These are phyloP conservation scores for Sphagnum fallax DNA, from an alignment of 228 moss, liverwort and hornwort genomes.

Conservation along the genomic window DNA sequence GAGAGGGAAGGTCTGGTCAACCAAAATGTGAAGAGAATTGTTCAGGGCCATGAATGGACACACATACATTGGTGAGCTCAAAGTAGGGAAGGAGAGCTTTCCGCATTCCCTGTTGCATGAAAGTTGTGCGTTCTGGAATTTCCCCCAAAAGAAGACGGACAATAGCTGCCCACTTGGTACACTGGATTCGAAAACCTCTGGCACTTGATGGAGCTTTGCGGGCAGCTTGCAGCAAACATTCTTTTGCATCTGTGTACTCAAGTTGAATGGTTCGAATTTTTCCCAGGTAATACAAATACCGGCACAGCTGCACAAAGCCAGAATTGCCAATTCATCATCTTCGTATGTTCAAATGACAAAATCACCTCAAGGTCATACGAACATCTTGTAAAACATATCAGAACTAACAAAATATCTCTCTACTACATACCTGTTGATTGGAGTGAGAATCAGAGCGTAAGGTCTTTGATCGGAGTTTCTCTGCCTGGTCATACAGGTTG, in stretches of 20 bases:
- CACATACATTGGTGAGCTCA: slow-evolving; percentile 71
- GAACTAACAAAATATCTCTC: neutral
- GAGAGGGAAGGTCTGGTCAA: neutral
- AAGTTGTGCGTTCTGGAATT: slow-evolving; percentile 86
- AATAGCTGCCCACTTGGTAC: slow-evolving; percentile 91
- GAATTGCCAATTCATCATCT: slow-evolving; percentile 6
- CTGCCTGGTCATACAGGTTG: slow-evolving; percentile 84
- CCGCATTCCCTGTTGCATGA: slow-evolving; percentile 86
- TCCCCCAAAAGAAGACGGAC: slow-evolving; percentile 83
- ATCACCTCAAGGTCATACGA: neutral
- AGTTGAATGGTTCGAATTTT: slow-evolving; percentile 84
- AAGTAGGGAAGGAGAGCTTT: slow-evolving; percentile 79
- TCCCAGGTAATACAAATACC: slow-evolving; percentile 78
- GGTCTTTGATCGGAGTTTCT: slow-evolving; percentile 83
- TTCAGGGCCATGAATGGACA: slow-evolving; percentile 2
- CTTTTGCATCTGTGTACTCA: slow-evolving; percentile 87
- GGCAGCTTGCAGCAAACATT: slow-evolving; percentile 83
- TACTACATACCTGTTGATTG: slow-evolving; percentile 66
- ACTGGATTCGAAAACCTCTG: slow-evolving; percentile 81
- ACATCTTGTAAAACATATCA: neutral
- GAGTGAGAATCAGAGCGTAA: slow-evolving; percentile 69
- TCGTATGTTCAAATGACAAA: neutral
- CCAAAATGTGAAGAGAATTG: neutral
- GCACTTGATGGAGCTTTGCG: slow-evolving; percentile 80
- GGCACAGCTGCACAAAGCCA: slow-evolving; percentile 55